Evolutionary conservation across 352 stramenopile genomes (phyloP).

Genomic region (Chrysophaeum taylorii): DNA sequence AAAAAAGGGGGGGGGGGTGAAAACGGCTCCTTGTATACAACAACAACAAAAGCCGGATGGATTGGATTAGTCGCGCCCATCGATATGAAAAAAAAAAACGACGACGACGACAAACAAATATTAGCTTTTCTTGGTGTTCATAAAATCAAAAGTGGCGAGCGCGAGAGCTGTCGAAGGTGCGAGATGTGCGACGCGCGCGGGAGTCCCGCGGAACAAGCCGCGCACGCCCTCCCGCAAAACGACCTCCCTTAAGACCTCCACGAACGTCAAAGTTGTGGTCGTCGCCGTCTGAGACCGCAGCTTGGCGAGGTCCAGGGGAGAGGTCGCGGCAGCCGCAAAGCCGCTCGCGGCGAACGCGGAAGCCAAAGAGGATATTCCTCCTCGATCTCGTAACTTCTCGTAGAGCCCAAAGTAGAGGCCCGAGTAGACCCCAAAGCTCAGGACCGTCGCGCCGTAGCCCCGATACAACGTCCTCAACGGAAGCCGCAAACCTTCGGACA

Average conservation of each 20-base stretch:
- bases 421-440: constrained; percentile 92
- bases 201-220: constrained; percentile 84
- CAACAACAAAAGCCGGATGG: too few relatives aligned
- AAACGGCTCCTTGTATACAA: too few relatives aligned
- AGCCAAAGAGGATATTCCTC: constrained; percentile 44
- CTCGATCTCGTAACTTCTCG: constrained; percentile 54
- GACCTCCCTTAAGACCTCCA: constrained; percentile 67
- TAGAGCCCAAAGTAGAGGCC: constrained; percentile 96
- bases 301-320: constrained; percentile 90
- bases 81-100: too few relatives aligned
- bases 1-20: too few relatives aligned
- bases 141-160: constrained; percentile 90
- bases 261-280: not conserved
- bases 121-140: too few relatives aligned
- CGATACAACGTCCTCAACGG: constrained; percentile 83
- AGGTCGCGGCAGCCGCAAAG: constrained; percentile 85
- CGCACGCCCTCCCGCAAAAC: constrained; percentile 63
- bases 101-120: too few relatives aligned
- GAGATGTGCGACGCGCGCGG: constrained; percentile 83
- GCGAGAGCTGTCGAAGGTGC: constrained; percentile 87
- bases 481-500: constrained; percentile 70
- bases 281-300: constrained; percentile 81
- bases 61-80: too few relatives aligned
- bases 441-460: constrained; percentile 83
- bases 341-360: constrained; percentile 67